Conservation (phyloP, 2,329 filamentous ascomycete genomes). For the Cladophialophora exuberans region DNA sequence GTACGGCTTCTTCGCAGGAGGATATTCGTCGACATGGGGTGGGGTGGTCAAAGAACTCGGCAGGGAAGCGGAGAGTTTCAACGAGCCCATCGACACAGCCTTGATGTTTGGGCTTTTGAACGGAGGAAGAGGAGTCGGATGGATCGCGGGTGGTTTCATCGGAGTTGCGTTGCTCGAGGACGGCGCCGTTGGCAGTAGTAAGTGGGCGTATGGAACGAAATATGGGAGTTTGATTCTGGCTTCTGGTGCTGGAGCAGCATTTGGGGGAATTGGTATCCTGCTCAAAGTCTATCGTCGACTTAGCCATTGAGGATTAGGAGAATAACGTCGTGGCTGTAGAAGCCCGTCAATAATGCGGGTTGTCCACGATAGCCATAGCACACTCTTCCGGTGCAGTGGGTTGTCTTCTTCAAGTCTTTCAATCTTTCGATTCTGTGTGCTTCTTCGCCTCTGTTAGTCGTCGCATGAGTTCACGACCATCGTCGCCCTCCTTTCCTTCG, state of each 20-base stretch:
- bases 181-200: not conserved
- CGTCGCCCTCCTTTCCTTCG: constrained; percentile 64
- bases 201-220: not conserved
- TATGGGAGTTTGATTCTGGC: not conserved
- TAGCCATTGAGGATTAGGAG: not conserved
- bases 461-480: constrained; percentile 59
- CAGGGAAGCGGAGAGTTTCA: not conserved
- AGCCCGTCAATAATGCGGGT: too few relatives aligned
- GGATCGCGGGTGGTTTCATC: not conserved
- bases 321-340: too few relatives aligned
- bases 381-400: not conserved
- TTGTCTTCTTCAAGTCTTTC: constrained; percentile 6
- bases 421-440: constrained; percentile 13
- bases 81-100: not conserved
- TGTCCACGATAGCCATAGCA: too few relatives aligned
- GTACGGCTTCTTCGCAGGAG: not conserved
- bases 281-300: not conserved
- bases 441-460: constrained; percentile 62
- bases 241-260: not conserved
- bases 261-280: not conserved
- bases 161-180: not conserved
- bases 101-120: not conserved
- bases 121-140: not conserved
- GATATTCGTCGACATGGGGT: not conserved
- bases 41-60: not conserved